Evolutionary conservation across 2,329 filamentous ascomycete genomes (phyloP).

Genomic region (Bisporella sp.): DNA sequence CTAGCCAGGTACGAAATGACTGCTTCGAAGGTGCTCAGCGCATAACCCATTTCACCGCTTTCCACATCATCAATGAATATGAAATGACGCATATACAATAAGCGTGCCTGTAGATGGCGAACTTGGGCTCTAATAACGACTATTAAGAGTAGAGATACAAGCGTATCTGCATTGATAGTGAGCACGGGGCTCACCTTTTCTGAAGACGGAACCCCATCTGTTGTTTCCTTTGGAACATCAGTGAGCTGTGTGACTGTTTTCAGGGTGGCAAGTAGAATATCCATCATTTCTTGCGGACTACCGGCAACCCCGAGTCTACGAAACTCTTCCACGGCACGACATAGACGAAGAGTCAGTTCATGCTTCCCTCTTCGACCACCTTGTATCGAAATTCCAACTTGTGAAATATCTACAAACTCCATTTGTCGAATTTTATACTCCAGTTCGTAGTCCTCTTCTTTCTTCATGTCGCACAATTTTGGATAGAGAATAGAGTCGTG

Average conservation of each 20-base stretch:
- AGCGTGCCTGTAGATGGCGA: constrained; percentile 76
- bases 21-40: constrained; percentile 90
- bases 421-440: constrained; percentile 89
- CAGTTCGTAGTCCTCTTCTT: constrained; percentile 77
- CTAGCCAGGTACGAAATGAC: constrained; percentile 81
- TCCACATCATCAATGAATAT: constrained; percentile 98
- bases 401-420: constrained; percentile 88
- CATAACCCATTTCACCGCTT: constrained; percentile 92
- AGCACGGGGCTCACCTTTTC: constrained; percentile 41
- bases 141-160: constrained; percentile 84
- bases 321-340: constrained; percentile 79
- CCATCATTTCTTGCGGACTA: constrained; percentile 32
- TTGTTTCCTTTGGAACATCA: constrained; percentile 36
- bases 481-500: constrained; percentile 82
- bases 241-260: constrained; percentile 72
- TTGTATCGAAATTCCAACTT: constrained; percentile 83
- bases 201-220: constrained; percentile 24
- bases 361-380: constrained; percentile 73
- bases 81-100: constrained; percentile 95
- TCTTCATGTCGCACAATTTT: constrained; percentile 68
- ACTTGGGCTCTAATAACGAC: constrained; percentile 90
- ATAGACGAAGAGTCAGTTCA: constrained; percentile 70
- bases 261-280: constrained; percentile 39
- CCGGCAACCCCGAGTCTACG: constrained; percentile 72
- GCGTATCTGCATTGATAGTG: constrained; percentile 73